Conservation (phyloP, 164 flowering plant species). For the Warburgia ugandensis region DNA sequence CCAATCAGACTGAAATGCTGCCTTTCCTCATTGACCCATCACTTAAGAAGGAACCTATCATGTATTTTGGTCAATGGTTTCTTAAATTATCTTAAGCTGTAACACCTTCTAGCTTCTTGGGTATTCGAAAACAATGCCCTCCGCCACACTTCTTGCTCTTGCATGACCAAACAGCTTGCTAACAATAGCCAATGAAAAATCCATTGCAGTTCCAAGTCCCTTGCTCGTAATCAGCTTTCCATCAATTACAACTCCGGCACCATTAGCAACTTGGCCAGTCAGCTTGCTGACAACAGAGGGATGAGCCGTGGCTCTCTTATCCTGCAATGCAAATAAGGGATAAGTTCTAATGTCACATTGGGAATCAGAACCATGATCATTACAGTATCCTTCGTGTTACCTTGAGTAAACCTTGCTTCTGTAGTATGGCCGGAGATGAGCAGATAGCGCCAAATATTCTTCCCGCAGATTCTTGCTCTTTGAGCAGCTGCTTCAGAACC, state of each 20-base stretch:
- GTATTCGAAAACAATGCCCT: constrained; percentile 79
- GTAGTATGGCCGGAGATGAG: constrained; percentile 56
- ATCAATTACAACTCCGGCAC: constrained; percentile 67
- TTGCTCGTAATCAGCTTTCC: constrained; percentile 72
- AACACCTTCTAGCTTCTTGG: constrained; percentile 37
- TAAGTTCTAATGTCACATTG: too few species aligned
- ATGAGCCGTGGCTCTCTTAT: constrained; percentile 52
- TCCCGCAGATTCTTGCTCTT: constrained; percentile 63
- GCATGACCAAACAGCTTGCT: constrained; percentile 72
- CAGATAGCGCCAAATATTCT: constrained; percentile 65
- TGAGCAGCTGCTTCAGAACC: constrained; percentile 70
- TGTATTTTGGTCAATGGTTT: too few species aligned
- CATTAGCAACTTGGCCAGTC: constrained; percentile 27
- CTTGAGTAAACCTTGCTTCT: constrained; percentile 64
- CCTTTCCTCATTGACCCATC: too few species aligned
- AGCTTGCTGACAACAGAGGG: constrained; percentile 40
- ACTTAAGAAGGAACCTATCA: too few species aligned
- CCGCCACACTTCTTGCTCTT: constrained; percentile 93
- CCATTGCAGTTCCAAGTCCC: constrained; percentile 57
- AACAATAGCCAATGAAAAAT: constrained; percentile 74
- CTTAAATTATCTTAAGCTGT: too few species aligned
- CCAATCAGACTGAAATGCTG: too few species aligned
- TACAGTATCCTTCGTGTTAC: too few species aligned
- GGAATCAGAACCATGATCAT: too few species aligned
- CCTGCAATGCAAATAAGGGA: constrained; percentile 45